Conservation (phyloP, 805 yeast species). For the Candida orba region DNA sequence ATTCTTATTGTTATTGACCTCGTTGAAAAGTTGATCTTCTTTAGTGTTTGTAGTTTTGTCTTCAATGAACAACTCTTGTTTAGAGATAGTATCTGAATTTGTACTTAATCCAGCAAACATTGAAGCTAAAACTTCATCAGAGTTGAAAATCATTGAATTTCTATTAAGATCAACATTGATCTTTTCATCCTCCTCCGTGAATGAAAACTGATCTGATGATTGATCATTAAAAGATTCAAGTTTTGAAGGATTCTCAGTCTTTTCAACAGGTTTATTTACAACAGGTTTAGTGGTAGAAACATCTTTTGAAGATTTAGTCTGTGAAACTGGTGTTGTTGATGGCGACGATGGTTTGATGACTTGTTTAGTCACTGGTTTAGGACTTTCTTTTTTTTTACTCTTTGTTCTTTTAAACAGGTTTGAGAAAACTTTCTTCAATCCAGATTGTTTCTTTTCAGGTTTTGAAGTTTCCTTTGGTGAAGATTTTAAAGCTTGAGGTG, state of each 20-base stretch:
- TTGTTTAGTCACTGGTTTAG: background rate
- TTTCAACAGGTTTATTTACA: background rate
- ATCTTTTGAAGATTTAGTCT: too few species aligned
- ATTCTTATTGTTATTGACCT: background rate
- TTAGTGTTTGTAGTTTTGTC: slow-evolving; percentile 12
- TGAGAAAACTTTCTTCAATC: slow-evolving; percentile 17
- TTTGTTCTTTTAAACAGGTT: slow-evolving; percentile 6
- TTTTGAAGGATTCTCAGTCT: background rate
- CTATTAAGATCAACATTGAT: slow-evolving; percentile 6
- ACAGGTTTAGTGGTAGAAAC: background rate
- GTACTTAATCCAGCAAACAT: slow-evolving; percentile 10
- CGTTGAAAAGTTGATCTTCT: background rate
- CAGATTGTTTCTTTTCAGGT: slow-evolving; percentile 16
- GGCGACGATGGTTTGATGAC: background rate
- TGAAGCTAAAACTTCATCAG: slow-evolving; percentile 9
- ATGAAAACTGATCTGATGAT: slow-evolving; percentile 17
- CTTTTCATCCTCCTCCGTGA: slow-evolving; percentile 21
- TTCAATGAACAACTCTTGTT: background rate
- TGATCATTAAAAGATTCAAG: background rate
- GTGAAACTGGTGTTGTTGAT: too few species aligned
- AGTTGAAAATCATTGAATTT: slow-evolving; percentile 5
- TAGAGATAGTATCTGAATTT: background rate
- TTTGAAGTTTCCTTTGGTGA: background rate
- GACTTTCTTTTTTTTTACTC: background rate
- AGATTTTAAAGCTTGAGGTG: background rate